phyloP scores from a whole-genome alignment of 208 protist species.

The Crithidia thermophila region DNA sequence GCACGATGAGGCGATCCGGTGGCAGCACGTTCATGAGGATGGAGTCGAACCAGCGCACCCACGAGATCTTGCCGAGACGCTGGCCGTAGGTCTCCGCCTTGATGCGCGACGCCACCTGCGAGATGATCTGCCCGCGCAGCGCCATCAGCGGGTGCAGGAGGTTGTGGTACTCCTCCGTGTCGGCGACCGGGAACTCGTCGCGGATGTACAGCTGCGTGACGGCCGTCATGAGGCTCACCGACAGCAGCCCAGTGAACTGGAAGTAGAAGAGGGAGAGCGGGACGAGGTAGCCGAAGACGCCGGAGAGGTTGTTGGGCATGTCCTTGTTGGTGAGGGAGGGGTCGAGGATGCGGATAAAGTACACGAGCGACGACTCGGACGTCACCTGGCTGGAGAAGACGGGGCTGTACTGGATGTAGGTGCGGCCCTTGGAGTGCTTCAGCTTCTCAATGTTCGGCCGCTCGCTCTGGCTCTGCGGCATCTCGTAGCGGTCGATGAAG shows the following conservation, averaged over 20 bases:
- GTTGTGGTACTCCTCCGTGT: constrained; percentile 75
- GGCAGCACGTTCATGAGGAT: constrained; percentile 51
- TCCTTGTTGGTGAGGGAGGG: constrained; percentile 50
- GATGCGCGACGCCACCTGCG: constrained; percentile 69
- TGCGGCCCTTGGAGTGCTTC: constrained; percentile 81
- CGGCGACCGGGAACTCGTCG: constrained; percentile 76
- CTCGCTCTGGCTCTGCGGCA: constrained; percentile 29
- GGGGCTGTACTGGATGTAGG: constrained; percentile 78
- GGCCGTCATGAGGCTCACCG: constrained; percentile 81
- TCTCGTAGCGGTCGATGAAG: constrained; percentile 56
- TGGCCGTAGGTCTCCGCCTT: constrained; percentile 34
- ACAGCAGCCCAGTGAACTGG: constrained; percentile 79
- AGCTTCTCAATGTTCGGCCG: constrained; percentile 40
- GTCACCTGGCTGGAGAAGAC: constrained; percentile 63
- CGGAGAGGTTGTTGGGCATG: constrained; percentile 73
- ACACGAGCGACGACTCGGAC: constrained; percentile 61
- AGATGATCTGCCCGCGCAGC: constrained; percentile 76
- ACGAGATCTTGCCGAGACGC: constrained; percentile 62
- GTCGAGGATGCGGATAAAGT: constrained; percentile 77
- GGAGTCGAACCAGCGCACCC: constrained; percentile 82
- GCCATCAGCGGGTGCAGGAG: constrained; percentile 63
- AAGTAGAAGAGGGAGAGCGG: constrained; percentile 86
- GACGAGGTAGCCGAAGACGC: constrained; percentile 77
- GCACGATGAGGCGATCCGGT: constrained; percentile 53
- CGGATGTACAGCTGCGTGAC: constrained; percentile 86